Conservation (phyloP, 352 stramenopile genomes). For the Blastocystis sp. region DNA sequence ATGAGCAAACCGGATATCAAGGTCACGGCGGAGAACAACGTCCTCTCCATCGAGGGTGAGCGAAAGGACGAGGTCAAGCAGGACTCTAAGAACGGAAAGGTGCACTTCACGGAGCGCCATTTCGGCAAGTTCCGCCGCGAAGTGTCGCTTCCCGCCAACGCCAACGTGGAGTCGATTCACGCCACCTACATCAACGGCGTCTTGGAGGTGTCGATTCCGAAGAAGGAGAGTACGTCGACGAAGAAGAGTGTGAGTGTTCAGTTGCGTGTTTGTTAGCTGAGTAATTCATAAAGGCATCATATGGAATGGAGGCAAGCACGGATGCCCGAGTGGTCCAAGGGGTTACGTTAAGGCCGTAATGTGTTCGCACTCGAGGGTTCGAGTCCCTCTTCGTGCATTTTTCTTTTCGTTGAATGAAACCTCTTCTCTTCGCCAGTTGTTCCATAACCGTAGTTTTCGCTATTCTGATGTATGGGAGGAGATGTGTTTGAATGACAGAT, state of each 20-base stretch:
- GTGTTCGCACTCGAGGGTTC: conserved; percentile 49
- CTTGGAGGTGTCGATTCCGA: conserved; percentile 24
- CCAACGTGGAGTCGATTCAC: neutral
- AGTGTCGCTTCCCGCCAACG: conserved; percentile 38
- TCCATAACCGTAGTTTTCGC: neutral
- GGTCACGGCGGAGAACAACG: conserved; percentile 32
- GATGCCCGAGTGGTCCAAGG: conserved; percentile 36
- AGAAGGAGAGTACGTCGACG: neutral
- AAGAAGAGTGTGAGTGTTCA: conserved; percentile 8
- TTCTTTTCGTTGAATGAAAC: neutral
- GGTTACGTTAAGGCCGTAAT: too few relatives aligned
- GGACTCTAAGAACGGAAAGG: neutral
- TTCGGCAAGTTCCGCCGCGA: conserved; percentile 21
- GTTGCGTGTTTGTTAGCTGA: neutral
- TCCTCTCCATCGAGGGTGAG: conserved; percentile 47
- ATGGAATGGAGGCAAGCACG: neutral
- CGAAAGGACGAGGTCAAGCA: conserved; percentile 18
- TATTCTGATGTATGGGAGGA: neutral
- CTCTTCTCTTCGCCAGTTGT: neutral
- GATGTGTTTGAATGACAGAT: neutral
- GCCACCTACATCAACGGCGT: conserved; percentile 45
- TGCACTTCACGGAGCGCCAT: conserved; percentile 39
- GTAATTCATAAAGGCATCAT: neutral
- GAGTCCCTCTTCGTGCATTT: conserved; percentile 15
- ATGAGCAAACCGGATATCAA: conserved; percentile 50